A percentile compares a stretch with the other conserved stretches of the same genome.
Conservation (phyloP, 768 basidiomycete genomes). For the Inosperma sp. region DNA sequence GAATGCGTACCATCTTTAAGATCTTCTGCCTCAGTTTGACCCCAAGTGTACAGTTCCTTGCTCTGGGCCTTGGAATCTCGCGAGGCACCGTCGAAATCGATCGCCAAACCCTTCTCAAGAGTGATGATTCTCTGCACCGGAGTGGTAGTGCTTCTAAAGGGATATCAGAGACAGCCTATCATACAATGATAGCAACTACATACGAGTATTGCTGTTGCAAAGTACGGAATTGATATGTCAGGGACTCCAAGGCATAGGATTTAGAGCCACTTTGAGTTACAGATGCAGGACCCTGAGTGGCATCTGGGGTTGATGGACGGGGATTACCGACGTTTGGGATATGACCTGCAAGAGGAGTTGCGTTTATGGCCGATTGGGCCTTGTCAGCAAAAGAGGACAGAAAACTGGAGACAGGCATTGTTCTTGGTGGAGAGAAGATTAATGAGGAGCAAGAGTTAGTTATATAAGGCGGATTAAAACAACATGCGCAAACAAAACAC, state of each 20-base stretch:
- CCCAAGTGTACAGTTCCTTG: conserved; percentile 86
- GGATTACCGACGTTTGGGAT: conserved; percentile 36
- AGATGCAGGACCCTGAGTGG: conserved; percentile 36
- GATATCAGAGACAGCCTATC: conserved; percentile 8
- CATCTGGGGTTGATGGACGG: conserved; percentile 36
- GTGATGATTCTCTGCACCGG: conserved; percentile 80
- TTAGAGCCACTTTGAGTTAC: conserved; percentile 42
- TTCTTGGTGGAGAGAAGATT: conserved; percentile 16
- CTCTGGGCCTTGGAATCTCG: conserved; percentile 68
- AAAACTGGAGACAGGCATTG: conserved; percentile 60
- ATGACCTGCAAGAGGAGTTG: conserved; percentile 55
- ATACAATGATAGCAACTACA: conserved; percentile 19
- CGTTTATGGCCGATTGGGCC: conserved; percentile 66
- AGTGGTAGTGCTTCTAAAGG: conserved; percentile 48
- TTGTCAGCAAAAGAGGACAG: conserved; percentile 69
- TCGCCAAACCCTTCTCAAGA: conserved; percentile 66
- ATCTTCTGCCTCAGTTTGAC: conserved; percentile 65
- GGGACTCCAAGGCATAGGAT: conserved; percentile 52
- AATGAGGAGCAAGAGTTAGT: conserved; percentile 10
- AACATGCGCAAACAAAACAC: conserved; percentile 6
- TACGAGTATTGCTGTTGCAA: conserved; percentile 74
- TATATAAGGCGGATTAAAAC: background rate
- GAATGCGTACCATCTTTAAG: conserved; percentile 62
- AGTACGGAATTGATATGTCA: conserved; percentile 69
- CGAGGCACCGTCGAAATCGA: conserved; percentile 65